Conservation (phyloP, 306 rosid genomes). For the Cucumis hystrix region DNA sequence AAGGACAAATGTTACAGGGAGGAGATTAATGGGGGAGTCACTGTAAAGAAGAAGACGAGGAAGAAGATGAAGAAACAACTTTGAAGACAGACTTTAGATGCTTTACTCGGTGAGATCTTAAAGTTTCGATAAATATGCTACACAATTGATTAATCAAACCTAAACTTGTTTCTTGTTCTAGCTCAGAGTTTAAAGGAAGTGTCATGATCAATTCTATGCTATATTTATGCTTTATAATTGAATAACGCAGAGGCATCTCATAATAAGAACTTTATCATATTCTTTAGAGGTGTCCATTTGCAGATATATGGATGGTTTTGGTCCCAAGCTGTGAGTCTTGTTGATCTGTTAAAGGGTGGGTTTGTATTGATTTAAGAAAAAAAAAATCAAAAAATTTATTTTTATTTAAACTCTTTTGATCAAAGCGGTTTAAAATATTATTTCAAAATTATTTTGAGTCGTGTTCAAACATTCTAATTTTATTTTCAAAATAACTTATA, state of each 20-base stretch:
- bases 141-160: neutral
- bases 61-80: constrained; percentile 70
- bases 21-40: constrained; percentile 11
- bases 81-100: constrained; percentile 31
- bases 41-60: constrained; percentile 78
- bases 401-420: too few species aligned
- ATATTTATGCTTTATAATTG: neutral
- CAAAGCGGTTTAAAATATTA: too few species aligned
- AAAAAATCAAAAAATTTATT: too few species aligned
- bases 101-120: constrained; percentile 20
- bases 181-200: neutral
- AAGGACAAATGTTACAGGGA: too few species aligned
- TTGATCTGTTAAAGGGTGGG: too few species aligned
- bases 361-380: too few species aligned
- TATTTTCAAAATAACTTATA: too few species aligned
- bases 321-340: neutral
- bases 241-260: neutral
- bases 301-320: neutral
- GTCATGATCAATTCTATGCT: neutral
- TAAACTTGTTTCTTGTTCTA: neutral
- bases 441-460: too few species aligned
- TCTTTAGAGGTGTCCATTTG: neutral
- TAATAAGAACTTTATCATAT: neutral
- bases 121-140: neutral
- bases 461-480: too few species aligned